Base-by-base conservation (phyloP, 176 grass and related monocot species). In the Oryza meridionalis region DNA sequence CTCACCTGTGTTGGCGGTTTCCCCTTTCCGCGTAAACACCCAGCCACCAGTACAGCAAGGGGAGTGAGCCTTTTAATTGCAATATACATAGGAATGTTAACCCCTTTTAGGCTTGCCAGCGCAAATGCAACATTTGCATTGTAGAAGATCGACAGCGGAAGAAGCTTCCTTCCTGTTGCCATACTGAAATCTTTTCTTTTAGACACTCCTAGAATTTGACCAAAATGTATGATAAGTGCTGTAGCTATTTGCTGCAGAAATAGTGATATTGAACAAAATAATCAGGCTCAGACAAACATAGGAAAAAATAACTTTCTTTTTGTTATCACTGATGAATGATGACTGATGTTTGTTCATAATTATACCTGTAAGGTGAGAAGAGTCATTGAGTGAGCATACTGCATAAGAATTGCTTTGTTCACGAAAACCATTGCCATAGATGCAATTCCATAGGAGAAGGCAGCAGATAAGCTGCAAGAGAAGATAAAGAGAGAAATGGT, bases 21-120 rank as follows among this genome's bases (percentile, higher is more conserved):
- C 12, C 80, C 93, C 82, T 98, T 98, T 71, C 93, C 96, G 70
- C 80, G 55, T 21, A 93, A 49, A 70, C 75, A 85, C 38, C 96
- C 91, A 77, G 65, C 40, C 29, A 95, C 87, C 86, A 98, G 70
- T 10, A 98, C 96, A 40, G 96, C 93, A 87, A 98, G 96, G 37
- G 96, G 96, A 9, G 96, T 98, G 69, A 95, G 89, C 77, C 96
- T 93, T 85, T 98, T 98, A 49, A 98, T 83, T n/a, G 96, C 96
- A 85, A 98, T 98, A 73, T 98, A 98, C 96, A 98, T 98, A 81
- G 96, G 96, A 65, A 98, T 98, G 81, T 98, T 98, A 67, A 98
- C 87, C 40, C 96, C 96, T 84, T 98, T 95, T 83, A 98, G 80
- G 87, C 96, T 98, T 40, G 96, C 96, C 16, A 98, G 65, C 80